These are phyloP conservation scores for Pseudisothecium myosuroides DNA, from an alignment of 225 moss, liverwort and hornwort genomes.

Conservation along the genomic window DNA sequence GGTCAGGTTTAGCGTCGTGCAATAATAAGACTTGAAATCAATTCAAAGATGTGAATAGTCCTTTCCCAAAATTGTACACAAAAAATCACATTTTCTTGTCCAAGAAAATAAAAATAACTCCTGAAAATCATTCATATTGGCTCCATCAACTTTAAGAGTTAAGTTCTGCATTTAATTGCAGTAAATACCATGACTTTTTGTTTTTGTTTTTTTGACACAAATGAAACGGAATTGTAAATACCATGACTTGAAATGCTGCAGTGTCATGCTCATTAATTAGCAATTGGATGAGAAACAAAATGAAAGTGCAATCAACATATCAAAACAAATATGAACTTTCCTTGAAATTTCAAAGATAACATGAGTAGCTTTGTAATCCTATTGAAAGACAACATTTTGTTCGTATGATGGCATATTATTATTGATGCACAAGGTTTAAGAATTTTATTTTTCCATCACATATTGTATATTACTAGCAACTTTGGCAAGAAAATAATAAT, in stretches of 20 bases:
- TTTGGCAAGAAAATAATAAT: too few relatives aligned
- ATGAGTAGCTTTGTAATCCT: background rate
- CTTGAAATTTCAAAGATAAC: background rate
- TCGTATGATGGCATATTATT: too few relatives aligned
- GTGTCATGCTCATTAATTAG: background rate
- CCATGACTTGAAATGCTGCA: background rate
- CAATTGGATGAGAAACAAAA: background rate
- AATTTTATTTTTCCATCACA: background rate
- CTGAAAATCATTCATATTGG: background rate
- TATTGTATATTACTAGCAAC: background rate
- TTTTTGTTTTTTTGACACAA: too few relatives aligned
- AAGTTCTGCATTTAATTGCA: background rate
- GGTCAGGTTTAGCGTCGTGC: too few relatives aligned
- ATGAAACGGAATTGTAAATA: too few relatives aligned
- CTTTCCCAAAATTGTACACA: background rate
- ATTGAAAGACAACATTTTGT: background rate
- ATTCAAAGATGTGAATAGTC: background rate
- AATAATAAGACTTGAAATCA: background rate
- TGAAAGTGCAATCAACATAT: background rate
- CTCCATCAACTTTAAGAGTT: background rate
- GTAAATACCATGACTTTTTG: background rate
- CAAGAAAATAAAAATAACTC: background rate
- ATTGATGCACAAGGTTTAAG: background rate
- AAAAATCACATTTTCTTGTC: fast-evolving
- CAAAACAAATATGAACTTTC: background rate